Conservation (phyloP, 139 green algal species). For the Trebouxia sp. region DNA sequence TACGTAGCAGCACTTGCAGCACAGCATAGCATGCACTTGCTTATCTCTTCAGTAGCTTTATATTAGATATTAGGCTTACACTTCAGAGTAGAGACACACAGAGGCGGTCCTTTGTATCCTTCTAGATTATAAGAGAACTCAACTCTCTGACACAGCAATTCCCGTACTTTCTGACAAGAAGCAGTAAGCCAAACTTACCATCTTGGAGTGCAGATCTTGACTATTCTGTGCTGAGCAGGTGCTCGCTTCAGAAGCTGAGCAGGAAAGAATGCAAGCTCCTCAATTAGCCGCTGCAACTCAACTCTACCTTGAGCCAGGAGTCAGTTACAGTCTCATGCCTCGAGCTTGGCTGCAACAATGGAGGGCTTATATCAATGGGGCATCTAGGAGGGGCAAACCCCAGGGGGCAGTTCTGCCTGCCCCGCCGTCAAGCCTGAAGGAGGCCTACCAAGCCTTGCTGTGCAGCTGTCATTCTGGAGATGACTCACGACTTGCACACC, state of each 20-base stretch:
- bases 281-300: slow-evolving; percentile 42
- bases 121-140: no score
- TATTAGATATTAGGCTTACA: no score
- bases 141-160: no score
- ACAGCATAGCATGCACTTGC: no score
- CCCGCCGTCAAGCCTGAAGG: neutral
- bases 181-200: no score
- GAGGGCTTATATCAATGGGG: slow-evolving; percentile 6
- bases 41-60: no score
- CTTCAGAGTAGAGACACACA: no score
- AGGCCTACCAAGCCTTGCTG: neutral
- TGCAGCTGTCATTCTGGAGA: slow-evolving; percentile 4
- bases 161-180: no score
- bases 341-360: slow-evolving; percentile 41
- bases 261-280: slow-evolving; percentile 37
- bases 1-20: no score
- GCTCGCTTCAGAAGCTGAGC: slow-evolving; percentile 35
- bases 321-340: slow-evolving; percentile 63
- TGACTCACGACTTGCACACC: slow-evolving; percentile 22
- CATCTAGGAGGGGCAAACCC: neutral
- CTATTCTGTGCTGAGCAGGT: slow-evolving; percentile 26
- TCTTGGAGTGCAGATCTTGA: neutral
- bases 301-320: slow-evolving; percentile 43
- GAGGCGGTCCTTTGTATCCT: no score
- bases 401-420: neutral